A percentile compares a stretch with the other conserved stretches of the same genome.
phyloP scores from a whole-genome alignment of 176 grass and related monocot genomes.

The Oryza rufipogon region DNA sequence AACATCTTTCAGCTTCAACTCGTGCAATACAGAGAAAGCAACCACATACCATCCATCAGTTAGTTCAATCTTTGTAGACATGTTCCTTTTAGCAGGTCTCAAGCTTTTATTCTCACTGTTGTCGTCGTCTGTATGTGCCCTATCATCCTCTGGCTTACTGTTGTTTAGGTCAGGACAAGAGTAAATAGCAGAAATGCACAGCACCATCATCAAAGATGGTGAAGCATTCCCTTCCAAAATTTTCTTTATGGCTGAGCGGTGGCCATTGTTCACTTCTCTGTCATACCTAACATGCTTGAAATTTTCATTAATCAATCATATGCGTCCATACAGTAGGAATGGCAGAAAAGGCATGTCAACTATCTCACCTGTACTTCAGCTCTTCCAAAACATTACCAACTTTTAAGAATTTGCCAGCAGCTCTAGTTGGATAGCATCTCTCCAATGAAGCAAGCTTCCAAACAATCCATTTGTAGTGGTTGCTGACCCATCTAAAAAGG shows the following conservation, averaged over 20 bases:
- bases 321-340: slow-evolving; percentile 27
- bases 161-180: slow-evolving; percentile 50
- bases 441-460: slow-evolving; percentile 91
- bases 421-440: slow-evolving; percentile 69
- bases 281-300: slow-evolving; percentile 71
- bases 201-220: slow-evolving; percentile 86
- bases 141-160: slow-evolving; percentile 40
- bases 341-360: slow-evolving; percentile 30
- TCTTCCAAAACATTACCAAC: slow-evolving; percentile 88
- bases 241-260: slow-evolving; percentile 87
- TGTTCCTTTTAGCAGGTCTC: slow-evolving; percentile 42
- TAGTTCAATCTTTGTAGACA: slow-evolving; percentile 61
- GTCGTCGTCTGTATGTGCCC: slow-evolving; percentile 35
- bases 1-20: slow-evolving; percentile 31
- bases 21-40: slow-evolving; percentile 32
- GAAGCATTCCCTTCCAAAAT: slow-evolving; percentile 90
- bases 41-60: slow-evolving; percentile 87
- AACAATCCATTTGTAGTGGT: slow-evolving; percentile 88
- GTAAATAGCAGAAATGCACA: slow-evolving; percentile 89
- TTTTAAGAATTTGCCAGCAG: slow-evolving; percentile 76
- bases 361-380: slow-evolving; percentile 81
- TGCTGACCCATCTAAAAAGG: slow-evolving; percentile 80
- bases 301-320: slow-evolving; percentile 32
- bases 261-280: slow-evolving; percentile 87
- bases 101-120: slow-evolving; percentile 34